Evolutionary conservation across 192 early-diverging fungal genomes (phyloP).

Genomic region (Mortierella alpina): DNA sequence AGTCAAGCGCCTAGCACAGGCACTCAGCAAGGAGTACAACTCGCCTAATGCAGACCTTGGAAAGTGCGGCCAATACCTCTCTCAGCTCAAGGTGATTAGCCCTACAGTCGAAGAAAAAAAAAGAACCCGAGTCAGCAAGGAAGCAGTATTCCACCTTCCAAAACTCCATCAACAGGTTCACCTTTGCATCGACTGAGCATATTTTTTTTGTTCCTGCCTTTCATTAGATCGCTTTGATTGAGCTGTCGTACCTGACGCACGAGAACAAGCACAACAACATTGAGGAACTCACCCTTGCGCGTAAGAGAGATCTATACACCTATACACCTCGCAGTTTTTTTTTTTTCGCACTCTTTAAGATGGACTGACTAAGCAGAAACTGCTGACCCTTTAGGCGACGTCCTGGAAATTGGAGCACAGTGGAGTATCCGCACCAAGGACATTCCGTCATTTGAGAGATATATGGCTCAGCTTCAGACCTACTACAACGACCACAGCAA

Average conservation of each 20-base stretch:
- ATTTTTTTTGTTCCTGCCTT: background rate
- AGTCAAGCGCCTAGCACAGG: conserved; percentile 58
- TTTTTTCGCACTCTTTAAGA: background rate
- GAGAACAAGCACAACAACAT: conserved; percentile 48
- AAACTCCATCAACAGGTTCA: background rate
- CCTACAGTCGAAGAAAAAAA: background rate
- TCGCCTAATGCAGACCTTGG: conserved; percentile 70
- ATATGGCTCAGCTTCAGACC: conserved; percentile 90
- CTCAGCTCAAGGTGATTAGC: conserved; percentile 75
- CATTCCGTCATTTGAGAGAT: conserved; percentile 95
- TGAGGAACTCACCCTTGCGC: conserved; percentile 55
- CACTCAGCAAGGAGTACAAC: conserved; percentile 78
- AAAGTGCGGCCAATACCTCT: conserved; percentile 75
- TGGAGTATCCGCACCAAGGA: conserved; percentile 88
- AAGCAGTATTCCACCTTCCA: too few relatives aligned
- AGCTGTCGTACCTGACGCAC: conserved; percentile 61
- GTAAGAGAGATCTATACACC: conserved; percentile 19
- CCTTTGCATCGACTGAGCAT: background rate
- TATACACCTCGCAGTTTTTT: background rate
- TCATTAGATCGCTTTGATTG: conserved; percentile 60
- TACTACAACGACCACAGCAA: conserved; percentile 84
- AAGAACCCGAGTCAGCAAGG: too few relatives aligned
- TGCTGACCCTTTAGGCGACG: conserved; percentile 69
- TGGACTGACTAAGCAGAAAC: background rate
- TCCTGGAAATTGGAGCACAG: conserved; percentile 91